Conservation (phyloP, 257 asterid genomes). For the Rauvolfia tetraphylla region DNA sequence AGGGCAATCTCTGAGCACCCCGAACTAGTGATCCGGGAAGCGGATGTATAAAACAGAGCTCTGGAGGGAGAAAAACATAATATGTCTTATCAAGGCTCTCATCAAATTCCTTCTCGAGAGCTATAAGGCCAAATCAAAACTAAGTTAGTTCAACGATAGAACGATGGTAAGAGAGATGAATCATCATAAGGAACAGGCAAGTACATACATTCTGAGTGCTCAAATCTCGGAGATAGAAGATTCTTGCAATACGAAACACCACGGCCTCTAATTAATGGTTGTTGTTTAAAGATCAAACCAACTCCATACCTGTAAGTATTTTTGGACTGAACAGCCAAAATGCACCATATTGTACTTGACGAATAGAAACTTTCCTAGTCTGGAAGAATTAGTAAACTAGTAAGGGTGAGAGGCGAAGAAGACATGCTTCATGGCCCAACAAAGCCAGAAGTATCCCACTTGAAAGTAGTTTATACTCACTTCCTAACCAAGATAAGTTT, state of each 20-base stretch:
- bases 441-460: constrained; percentile 8
- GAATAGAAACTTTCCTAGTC: constrained; percentile 23
- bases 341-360: constrained; percentile 34
- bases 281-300: constrained; percentile 66
- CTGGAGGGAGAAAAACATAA: constrained; percentile 97
- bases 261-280: constrained; percentile 88
- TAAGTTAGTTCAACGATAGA: constrained; percentile 17
- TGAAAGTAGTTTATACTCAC: constrained; percentile 17
- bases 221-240: constrained; percentile 91
- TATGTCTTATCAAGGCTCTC: constrained; percentile 80
- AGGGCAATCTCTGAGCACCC: constrained; percentile 97
- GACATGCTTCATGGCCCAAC: background rate
- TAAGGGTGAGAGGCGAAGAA: background rate
- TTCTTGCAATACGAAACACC: constrained; percentile 99
- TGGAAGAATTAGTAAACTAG: constrained; percentile 21
- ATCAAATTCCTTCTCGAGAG: constrained; percentile 60
- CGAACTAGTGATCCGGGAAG: constrained; percentile 89
- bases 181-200: constrained; percentile 14
- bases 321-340: constrained; percentile 30
- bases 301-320: constrained; percentile 77
- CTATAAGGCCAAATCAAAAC: constrained; percentile 29
- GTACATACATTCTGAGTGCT: constrained; percentile 74
- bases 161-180: constrained; percentile 20
- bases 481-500: constrained; percentile 23
- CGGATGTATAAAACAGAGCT: constrained; percentile 92